Percentiles rank a stretch among this genome's conserved stretches.
Conservation (phyloP, 345 rosid genomes). For the Linum usitatissimum region DNA sequence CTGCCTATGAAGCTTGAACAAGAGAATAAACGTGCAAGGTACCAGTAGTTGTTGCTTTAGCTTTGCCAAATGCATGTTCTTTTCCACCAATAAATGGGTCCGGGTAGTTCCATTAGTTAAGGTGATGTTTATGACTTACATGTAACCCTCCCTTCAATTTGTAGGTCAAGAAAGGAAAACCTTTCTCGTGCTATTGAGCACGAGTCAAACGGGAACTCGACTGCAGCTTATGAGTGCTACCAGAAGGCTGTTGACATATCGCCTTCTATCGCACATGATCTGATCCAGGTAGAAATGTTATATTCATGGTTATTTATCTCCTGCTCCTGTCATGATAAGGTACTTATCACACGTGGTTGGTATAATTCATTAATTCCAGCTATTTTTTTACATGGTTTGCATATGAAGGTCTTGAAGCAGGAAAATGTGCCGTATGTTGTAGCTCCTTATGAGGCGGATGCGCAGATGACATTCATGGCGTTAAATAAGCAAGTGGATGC, state of each 20-base stretch:
- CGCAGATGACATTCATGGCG: slow-evolving; percentile 94
- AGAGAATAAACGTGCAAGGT: slow-evolving; percentile 96
- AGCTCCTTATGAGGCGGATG: slow-evolving; percentile 98
- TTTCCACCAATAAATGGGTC: too few relatives aligned
- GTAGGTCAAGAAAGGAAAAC: slow-evolving; percentile 76
- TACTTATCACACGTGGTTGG: background rate
- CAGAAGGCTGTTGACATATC: slow-evolving; percentile 94
- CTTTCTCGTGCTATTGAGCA: slow-evolving; percentile 76
- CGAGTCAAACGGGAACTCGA: slow-evolving; percentile 65
- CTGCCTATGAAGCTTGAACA: slow-evolving; percentile 93
- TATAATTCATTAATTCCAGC: background rate
- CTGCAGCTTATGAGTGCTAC: slow-evolving; percentile 84
- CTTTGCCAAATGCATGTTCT: background rate
- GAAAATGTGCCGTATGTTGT: slow-evolving; percentile 65
- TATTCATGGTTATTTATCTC: background rate
- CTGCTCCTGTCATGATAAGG: background rate
- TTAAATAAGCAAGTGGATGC: slow-evolving; percentile 72
- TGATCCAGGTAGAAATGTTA: slow-evolving; percentile 53
- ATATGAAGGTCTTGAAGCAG: slow-evolving; percentile 56
- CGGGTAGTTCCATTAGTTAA: background rate
- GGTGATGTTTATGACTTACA: background rate
- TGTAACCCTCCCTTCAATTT: background rate
- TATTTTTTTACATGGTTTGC: slow-evolving; percentile 17
- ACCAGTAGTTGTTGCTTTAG: background rate
- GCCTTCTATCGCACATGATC: slow-evolving; percentile 74